Evolutionary conservation across 2,329 filamentous ascomycete genomes (phyloP), one percentile per base, ranked within the genome.

Genomic region (Claviceps spartinae): DNA sequence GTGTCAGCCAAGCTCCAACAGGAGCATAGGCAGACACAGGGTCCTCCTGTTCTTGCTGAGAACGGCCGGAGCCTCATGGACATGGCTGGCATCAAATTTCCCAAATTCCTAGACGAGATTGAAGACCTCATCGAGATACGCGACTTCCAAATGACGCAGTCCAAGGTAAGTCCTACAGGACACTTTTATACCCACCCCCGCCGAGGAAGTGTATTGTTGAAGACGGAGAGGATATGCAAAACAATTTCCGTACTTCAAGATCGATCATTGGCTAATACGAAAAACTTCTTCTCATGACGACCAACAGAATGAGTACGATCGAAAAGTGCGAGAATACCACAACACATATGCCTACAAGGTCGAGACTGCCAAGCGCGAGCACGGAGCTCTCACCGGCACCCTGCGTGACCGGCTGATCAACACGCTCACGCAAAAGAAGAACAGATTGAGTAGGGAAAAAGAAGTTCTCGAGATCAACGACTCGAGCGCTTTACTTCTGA

Each of bases 71-170:
- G 79, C 61, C 68, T 86, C 62, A 64, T 87, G 26, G 77, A 84
- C 50, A 85, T 86, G 70, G 88, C 88, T 37, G 93, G 93, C 1
- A 87, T 83, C 61, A 81, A 85, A 63, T 96, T 95, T 66, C 78
- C 84, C 54, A 82, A 88, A 59, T 97, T 94, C 71, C 81, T 93
- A 20, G 81, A 88, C 58, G 82, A 91, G 55, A 79, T 96, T 51
- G 94, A 96, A 64, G 85, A 94, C 66, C 78, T 88, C 7, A 82
- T 95, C 58, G 90, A 97, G 67, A 80, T 88, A 62, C 81, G 88
- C 59, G 93, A 98, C 71, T 83, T 86, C 57, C 82, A 90, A 60
- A 71, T 97, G 63, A 83, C 86, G 6, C 79, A 84, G 62, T 79
- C 95, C 58, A 85, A 86, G 76, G 93, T 95, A 74, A 63, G 80